A percentile compares a stretch with the other conserved stretches of the same genome.
Evolutionary conservation across 139 green algal genomes (phyloP).

Genomic region (Coccomyxa sp.): DNA sequence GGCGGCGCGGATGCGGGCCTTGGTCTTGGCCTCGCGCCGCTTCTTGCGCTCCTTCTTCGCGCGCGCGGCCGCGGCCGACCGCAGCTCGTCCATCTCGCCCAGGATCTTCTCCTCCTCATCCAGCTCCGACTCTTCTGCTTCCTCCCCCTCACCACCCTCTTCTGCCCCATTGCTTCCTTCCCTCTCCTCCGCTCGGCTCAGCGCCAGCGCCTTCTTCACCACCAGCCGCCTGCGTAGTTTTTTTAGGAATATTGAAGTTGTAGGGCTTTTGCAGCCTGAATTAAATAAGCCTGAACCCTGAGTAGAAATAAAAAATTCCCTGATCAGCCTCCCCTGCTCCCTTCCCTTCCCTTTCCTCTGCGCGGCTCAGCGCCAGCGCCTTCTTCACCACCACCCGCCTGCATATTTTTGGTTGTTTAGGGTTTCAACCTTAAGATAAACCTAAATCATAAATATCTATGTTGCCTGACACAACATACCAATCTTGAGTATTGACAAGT

Average conservation of each 20-base stretch:
- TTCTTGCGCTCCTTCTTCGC: slow-evolving; percentile 64
- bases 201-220: slow-evolving; percentile 33
- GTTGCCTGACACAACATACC: too few species aligned
- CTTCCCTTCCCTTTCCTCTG: slow-evolving; percentile 3
- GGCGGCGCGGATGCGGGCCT: slow-evolving; percentile 58
- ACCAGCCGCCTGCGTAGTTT: slow-evolving; percentile 15
- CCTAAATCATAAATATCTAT: too few species aligned
- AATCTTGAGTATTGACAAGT: too few species aligned
- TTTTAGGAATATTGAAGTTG: too few species aligned
- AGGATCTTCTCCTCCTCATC: slow-evolving; percentile 76
- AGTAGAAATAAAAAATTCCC: too few species aligned
- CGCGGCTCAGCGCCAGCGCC: slow-evolving; percentile 25
- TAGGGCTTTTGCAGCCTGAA: too few species aligned
- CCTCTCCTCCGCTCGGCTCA: slow-evolving; percentile 12
- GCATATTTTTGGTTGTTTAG: too few species aligned
- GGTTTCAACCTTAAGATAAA: too few species aligned
- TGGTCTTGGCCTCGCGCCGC: slow-evolving; percentile 73
- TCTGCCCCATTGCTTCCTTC: not conserved
- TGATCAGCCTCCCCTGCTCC: not conserved
- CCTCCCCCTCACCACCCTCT: not conserved
- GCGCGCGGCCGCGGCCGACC: slow-evolving; percentile 52
- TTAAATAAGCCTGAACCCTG: too few species aligned
- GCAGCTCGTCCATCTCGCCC: slow-evolving; percentile 85
- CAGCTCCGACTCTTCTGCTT: slow-evolving; percentile 27
- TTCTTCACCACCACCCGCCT: slow-evolving; percentile 30